Percentiles rank a stretch among this genome's conserved stretches.
Evolutionary conservation across 2,329 filamentous ascomycete genomes (phyloP).

Genomic region (Lachnellula arida): DNA sequence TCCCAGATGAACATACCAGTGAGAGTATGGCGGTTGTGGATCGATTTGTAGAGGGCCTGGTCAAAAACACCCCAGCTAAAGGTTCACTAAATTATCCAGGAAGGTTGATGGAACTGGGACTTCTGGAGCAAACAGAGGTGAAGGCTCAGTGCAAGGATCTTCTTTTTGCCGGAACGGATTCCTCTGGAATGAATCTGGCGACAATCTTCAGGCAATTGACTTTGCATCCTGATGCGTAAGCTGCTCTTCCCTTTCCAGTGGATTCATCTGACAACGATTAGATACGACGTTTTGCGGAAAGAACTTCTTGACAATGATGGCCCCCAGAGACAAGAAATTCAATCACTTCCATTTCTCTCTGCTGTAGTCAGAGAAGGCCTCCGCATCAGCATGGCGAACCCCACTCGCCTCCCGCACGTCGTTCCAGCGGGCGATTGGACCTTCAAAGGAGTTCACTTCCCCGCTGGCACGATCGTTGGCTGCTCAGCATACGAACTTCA

Average conservation of each 20-base stretch:
- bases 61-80: conserved; percentile 28
- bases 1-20: conserved; percentile 33
- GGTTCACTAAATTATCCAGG: conserved; percentile 43
- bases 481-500: conserved; percentile 44
- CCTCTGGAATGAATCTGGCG: conserved; percentile 46
- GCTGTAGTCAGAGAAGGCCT: conserved; percentile 47
- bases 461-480: conserved; percentile 41
- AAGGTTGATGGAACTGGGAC: conserved; percentile 41
- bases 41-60: conserved; percentile 38
- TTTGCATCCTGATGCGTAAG: conserved; percentile 38
- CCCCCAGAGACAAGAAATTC: conserved; percentile 28
- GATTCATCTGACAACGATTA: conserved; percentile 3
- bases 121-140: conserved; percentile 39
- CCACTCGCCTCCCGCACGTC: conserved; percentile 44
- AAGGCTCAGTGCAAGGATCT: conserved; percentile 50
- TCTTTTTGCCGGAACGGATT: conserved; percentile 51
- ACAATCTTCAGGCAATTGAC: conserved; percentile 43
- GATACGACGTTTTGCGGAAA: conserved; percentile 33
- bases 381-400: conserved; percentile 47
- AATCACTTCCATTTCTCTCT: conserved; percentile 40
- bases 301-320: conserved; percentile 30
- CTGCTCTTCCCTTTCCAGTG: not conserved
- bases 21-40: conserved; percentile 37
- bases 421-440: conserved; percentile 35
- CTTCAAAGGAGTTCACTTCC: conserved; percentile 33